These are phyloP conservation scores for Chaetomium cochliodes DNA, from an alignment of 495 filamentous ascomycete species.

Conservation along the genomic window DNA sequence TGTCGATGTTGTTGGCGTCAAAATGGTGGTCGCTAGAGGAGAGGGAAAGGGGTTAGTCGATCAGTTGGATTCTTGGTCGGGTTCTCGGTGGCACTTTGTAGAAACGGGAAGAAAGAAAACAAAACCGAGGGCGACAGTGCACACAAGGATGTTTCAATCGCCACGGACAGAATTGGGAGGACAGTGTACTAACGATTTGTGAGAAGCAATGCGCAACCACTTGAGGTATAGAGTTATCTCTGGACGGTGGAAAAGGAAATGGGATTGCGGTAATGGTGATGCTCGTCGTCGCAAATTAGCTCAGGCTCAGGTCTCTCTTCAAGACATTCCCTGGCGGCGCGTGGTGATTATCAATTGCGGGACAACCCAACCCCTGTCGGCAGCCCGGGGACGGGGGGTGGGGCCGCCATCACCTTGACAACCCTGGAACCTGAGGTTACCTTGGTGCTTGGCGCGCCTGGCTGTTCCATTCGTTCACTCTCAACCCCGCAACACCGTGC, in stretches of 20 bases:
- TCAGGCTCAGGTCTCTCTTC: constrained; percentile 3
- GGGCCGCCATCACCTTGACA: constrained; percentile 12
- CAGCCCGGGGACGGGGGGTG: not conserved
- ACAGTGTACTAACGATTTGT: not conserved
- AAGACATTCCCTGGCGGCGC: not conserved
- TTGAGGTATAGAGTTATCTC: not conserved
- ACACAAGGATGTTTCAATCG: not conserved
- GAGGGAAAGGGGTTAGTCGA: constrained; percentile 6
- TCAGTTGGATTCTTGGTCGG: not conserved
- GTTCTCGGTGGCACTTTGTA: constrained; percentile 8
- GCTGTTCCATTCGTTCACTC: no score
- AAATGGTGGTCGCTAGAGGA: constrained; percentile 26
- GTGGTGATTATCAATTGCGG: constrained; percentile 12
- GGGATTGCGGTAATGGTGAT: constrained; percentile 14
- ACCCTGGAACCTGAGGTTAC: not conserved
- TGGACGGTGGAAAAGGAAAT: not conserved
- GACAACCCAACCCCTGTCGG: not conserved
- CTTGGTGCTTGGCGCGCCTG: not conserved
- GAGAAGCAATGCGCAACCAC: not conserved
- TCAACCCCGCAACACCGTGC: not conserved
- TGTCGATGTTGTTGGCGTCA: constrained; percentile 25
- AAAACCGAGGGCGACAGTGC: constrained; percentile 18
- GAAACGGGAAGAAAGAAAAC: constrained; percentile 34
- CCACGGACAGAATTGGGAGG: not conserved
- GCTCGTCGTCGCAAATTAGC: constrained; percentile 20